Evolutionary conservation across 306 rosid genomes (phyloP), one percentile per base, ranked within the genome.

Genomic region (Fragaria ananassa): DNA sequence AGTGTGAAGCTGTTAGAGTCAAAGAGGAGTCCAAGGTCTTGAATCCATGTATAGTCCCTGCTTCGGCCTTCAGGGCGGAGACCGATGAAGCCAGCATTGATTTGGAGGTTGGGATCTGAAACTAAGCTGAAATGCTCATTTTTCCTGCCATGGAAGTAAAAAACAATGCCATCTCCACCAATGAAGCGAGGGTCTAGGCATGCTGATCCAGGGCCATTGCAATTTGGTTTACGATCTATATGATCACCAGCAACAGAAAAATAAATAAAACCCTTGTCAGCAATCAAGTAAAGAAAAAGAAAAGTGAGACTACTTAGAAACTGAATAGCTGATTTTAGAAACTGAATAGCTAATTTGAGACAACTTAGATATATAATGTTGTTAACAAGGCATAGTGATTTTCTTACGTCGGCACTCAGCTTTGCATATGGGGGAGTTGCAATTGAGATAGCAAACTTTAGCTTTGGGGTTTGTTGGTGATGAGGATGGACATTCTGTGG

Each of bases 371-470:
- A 31, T 31, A 2, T 31, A 31, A 31, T 31, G 34, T 31, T 50
- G 56, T 50, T 50, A 47, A 41, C 25, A 71, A 46, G 63, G 37
- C 9, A 49, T 31, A 77, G 5, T n/a, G 57, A 19, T 45, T 9
- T 47, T 47, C 57, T 51, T 51, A 51, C 57, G 25, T 82, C 80
- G 87, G 88, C 98, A 93, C 5, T 86, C 83, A 64, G 97, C 80
- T 84, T 83, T 67, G 89, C 98, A 93, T 12, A 80, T 57, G 49
- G 97, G 98, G 35, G 91, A 87, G 27, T 78, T 18, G 49, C 98
- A 93, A 80, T 91, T 89, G 78, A 91, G 39, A 53, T 21, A 70
- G 80, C 98, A 93, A 67, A 86, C 85, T 86, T 93, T 93, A 70
- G 90, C 92, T 5, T 83, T 85, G 1, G 89, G 86, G 61, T 88